Evolutionary conservation across 192 early-diverging fungal species (phyloP), one percentile per base, ranked within the genome.

Genomic region (Gryganskiella cystojenkinii): DNA sequence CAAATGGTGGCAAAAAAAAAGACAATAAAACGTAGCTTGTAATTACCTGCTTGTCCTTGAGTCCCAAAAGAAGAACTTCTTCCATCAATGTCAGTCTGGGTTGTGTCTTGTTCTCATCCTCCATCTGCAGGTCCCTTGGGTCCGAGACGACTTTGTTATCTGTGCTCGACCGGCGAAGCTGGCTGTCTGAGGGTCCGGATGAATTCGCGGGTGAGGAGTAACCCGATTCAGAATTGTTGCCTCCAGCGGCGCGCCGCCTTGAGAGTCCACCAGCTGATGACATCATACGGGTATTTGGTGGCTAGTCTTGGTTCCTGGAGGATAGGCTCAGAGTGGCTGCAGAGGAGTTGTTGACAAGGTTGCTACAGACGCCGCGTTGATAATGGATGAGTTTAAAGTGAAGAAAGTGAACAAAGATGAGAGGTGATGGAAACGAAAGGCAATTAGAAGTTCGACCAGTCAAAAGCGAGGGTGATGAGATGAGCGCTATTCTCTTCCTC

Each of bases 1-100:
- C n/a, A n/a, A n/a, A n/a, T n/a, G n/a, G n/a, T n/a, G n/a, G n/a
- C n/a, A 42, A 55, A 31, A 62, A 34, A 33, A 52, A 56, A 52
- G 13, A 43, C 15, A n/a, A 42, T 20, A 67, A 49, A n/a, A 53
- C 27, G 70, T 22, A 54, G n/a, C 22, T 28, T 44, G 7, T 44
- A 9, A 7, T 56, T 80, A 92, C 92, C 85, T 96, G 93, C 61
- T 85, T 88, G 81, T 99, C 97, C 79, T 99, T 99, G 50, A 98
- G 84, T 11, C 97, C 97, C 44, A 99, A 64, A 56, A 99, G 84
- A 62, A 99, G 79, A 17, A 98, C 91, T 70, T 99, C 96, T 71
- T 99, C 97, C 90, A 99, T 91, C 44, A 99, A 80, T n/a, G 96
- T 99, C 46, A 99, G 82, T 76, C 86, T 81, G 3, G 92, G 92